phyloP scores from a whole-genome alignment of 257 asterid species.

The Mentha longifolia region DNA sequence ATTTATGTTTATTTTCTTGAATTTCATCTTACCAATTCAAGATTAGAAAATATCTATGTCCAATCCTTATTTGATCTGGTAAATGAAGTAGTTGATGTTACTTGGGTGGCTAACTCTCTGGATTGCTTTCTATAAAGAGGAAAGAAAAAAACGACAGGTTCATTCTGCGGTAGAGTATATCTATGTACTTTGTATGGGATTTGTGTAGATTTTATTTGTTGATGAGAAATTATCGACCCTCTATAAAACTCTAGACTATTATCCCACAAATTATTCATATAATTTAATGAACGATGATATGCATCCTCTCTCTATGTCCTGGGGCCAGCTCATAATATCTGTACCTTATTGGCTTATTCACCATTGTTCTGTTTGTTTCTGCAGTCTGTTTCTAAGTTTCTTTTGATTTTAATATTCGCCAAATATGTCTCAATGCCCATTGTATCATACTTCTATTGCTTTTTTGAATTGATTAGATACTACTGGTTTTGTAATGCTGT shows the following conservation, averaged over 20 bases:
- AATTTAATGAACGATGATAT: background rate
- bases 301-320: background rate
- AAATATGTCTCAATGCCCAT: background rate
- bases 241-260: background rate
- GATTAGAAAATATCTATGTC: background rate
- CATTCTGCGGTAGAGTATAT: background rate
- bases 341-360: background rate
- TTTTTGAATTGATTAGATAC: background rate
- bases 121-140: background rate
- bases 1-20: background rate
- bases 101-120: background rate
- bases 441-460: background rate
- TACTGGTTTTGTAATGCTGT: background rate
- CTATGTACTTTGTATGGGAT: background rate
- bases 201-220: background rate
- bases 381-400: background rate
- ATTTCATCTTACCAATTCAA: background rate
- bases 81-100: background rate
- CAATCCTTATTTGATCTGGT: conserved; percentile 5
- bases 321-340: background rate
- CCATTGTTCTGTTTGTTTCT: background rate
- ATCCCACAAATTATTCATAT: background rate
- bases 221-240: background rate
- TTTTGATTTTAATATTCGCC: too few species aligned
- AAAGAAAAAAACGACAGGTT: background rate